Base-by-base conservation (phyloP, 192 early-diverging fungal species). In the Gamsiella multidivaricata region DNA sequence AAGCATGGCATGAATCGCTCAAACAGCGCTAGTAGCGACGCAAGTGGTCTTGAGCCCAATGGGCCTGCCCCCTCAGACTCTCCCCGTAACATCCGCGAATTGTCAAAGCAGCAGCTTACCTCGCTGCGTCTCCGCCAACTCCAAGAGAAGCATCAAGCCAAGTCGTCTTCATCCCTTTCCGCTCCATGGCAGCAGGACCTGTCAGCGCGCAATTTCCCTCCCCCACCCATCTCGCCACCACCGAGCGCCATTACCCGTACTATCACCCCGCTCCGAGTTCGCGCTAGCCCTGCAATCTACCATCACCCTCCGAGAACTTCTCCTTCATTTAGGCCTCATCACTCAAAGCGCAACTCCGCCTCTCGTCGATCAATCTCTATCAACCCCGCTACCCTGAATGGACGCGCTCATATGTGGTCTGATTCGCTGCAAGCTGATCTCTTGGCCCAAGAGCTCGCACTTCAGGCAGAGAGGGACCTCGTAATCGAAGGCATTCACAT, bases 1-100 rank as follows among this genome's bases (percentile, higher is more conserved):
- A 75, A 75, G 47, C 8, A 61, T 50, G 62, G 55, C 5, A 51
- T 75, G 8, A 66, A 34, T 20, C 62, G 71, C 2, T 75, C 65
- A 14, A 78, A 68, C 41, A 68, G 73, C 23, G 41, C 64, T 22
- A 68, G 64, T n/a, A 76, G 65, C 23, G 62, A 63, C n/a, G 60
- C 52, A 31, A 63, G 53, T 34, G 70, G 61, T 3, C 25, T 65
- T n/a, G 65, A 58, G 18, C 32, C 31, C n/a, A 54, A 52, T 31
- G 65, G 65, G 7, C 65, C 65, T 3, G 18, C 43, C 1, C 37
- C 47, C n/a, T 23, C 52, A 2, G 65, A 20, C 5, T 63, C 74
- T 7, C 74, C 66, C 5, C 50, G 47, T 12, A 58, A 60, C 45
- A 49, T 63, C 20, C 73, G 65, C 14, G 59, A 68, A 31, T 47